Base-by-base conservation (phyloP, 257 asterid genomes). In the Gynochthodes officinalis region DNA sequence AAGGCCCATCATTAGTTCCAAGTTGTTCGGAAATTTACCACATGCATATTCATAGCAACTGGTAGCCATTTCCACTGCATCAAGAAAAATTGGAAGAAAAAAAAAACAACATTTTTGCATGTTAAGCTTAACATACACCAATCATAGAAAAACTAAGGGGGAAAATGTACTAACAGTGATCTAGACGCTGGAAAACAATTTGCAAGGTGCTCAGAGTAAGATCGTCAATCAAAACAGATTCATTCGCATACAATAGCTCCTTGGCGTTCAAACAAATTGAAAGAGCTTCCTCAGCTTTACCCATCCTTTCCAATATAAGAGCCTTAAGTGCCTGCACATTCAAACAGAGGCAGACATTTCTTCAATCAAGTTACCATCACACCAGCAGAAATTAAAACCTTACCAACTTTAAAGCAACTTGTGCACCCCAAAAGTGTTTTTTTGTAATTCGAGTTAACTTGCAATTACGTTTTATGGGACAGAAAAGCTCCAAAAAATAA, bases 161-260 rank as follows among this genome's bases (percentile, higher is more conserved):
- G 44, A 57, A 32, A 62, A 30, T 70, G 44, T 65, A 83, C 98
- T 75, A 27, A 92, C 98, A 81, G 81, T 85, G 98, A 80, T 87
- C 90, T 18, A 95, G 92, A 69, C 98, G 84, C 89, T 92, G 96
- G 82, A 92, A 90, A 80, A 89, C 99, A 83, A 95, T 90, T 86
- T 95, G 99, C 62, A 95, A 61, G 69, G 97, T 89, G 84, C 96
- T 95, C 74, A 95, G 93, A 14, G 99, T 95, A 76, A 89, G 91
- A 81, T 95, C 98, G 30, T 95, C 99, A 42, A 91, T 88, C 71
- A 84, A 78, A 68, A 86, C 78, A 64, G 96, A 67, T 64, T 92
- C 89, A 50, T 78, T 85, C 65, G 82, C 64, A 82, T 80, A 84
- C 44, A 95, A 75, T 61, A 90, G 80, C 64, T 86, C 93, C 75